Conservation (phyloP, 2,329 filamentous ascomycete species). For the Eutypella sp. region DNA sequence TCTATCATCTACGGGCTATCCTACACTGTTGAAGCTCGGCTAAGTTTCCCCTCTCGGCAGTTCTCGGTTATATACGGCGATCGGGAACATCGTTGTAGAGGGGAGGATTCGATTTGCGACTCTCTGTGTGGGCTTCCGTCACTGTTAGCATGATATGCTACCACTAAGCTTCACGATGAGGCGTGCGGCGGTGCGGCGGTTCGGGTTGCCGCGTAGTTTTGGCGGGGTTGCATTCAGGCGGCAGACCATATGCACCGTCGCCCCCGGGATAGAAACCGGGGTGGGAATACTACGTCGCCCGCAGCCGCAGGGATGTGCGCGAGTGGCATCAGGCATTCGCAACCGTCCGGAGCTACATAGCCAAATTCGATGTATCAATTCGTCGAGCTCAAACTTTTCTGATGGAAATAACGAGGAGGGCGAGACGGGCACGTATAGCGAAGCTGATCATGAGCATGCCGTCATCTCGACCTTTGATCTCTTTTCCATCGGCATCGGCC, state of each 20-base stretch:
- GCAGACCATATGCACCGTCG: constrained; percentile 3
- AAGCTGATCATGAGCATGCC: constrained; percentile 45
- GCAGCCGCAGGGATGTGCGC: background rate
- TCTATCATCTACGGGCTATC: too few relatives aligned
- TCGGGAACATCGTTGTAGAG: too few relatives aligned
- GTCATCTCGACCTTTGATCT: constrained; percentile 49
- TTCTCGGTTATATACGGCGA: too few relatives aligned
- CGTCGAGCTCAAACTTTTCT: constrained; percentile 7
- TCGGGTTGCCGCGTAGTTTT: constrained; percentile 16
- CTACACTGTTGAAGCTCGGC: too few relatives aligned
- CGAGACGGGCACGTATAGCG: constrained; percentile 39
- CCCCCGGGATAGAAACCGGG: too few relatives aligned
- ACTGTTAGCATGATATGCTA: background rate
- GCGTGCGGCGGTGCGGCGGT: constrained; percentile 17
- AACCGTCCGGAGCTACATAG: constrained; percentile 2
- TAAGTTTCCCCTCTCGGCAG: too few relatives aligned
- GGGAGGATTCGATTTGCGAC: too few relatives aligned
- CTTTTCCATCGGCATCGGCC: constrained; percentile 48
- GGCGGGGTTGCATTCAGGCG: constrained; percentile 8
- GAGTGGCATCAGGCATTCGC: background rate
- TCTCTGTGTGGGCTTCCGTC: too few relatives aligned
- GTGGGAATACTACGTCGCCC: background rate
- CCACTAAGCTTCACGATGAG: constrained; percentile 17
- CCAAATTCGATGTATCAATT: constrained; percentile 16
- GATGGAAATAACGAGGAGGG: constrained; percentile 28